Conservation (phyloP, 495 filamentous ascomycete species). For the Talaromyces wortmannii region DNA sequence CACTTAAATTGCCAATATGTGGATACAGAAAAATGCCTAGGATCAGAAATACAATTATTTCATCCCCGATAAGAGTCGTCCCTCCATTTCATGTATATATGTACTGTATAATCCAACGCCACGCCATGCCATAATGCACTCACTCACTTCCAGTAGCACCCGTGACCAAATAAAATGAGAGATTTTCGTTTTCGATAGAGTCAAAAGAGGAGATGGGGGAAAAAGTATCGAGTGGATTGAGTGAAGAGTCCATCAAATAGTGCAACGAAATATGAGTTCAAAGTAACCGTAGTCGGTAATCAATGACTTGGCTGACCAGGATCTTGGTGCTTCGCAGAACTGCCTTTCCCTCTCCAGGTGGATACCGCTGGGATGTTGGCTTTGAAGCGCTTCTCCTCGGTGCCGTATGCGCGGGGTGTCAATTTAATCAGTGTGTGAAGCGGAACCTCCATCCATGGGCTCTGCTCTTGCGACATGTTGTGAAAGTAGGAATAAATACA, state of each 20-base stretch:
- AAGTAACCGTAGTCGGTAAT: background rate
- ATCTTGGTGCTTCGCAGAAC: constrained; percentile 67
- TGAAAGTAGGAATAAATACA: constrained; percentile 99
- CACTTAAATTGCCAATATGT: background rate
- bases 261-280: background rate
- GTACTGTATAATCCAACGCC: constrained; percentile 1
- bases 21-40: background rate
- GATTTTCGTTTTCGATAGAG: no score
- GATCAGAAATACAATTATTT: background rate
- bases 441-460: constrained; percentile 96
- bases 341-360: constrained; percentile 90
- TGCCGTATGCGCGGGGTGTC: constrained; percentile 90
- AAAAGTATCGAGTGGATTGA: background rate
- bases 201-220: background rate
- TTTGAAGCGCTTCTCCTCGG: constrained; percentile 76
- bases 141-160: background rate
- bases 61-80: background rate
- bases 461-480: constrained; percentile 85
- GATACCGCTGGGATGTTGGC: constrained; percentile 91
- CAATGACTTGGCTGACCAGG: background rate
- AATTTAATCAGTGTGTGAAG: constrained; percentile 94
- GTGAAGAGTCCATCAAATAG: background rate
- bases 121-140: constrained; percentile 2
- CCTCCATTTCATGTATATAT: background rate
- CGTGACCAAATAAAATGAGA: background rate